phyloP scores from a whole-genome alignment of 768 basidiomycete genomes.

The Lentinus tigrinus region DNA sequence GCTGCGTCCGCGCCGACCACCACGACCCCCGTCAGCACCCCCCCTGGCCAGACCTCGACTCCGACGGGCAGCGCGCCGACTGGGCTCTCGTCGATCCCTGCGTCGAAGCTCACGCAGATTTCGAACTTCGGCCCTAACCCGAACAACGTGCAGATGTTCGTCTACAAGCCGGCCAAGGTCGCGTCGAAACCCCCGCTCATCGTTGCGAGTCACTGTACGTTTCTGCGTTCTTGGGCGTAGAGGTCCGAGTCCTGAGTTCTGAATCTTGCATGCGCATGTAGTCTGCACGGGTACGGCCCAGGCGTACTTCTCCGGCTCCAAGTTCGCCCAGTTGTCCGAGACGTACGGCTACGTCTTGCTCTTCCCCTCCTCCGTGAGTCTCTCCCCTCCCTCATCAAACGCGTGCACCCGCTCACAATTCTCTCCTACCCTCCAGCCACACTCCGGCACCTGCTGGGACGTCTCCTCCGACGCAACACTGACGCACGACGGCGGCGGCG shows the following conservation, averaged over 20 bases:
- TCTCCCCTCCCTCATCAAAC: too few species aligned
- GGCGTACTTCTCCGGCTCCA: conserved; percentile 46
- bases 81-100: conserved; percentile 3
- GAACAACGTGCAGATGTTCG: conserved; percentile 45
- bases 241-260: too few species aligned
- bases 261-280: conserved; percentile 5
- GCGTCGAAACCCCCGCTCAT: conserved; percentile 41
- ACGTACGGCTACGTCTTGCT: conserved; percentile 48
- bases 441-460: conserved; percentile 44
- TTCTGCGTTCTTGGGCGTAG: not conserved
- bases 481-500: conserved; percentile 54
- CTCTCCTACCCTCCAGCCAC: conserved; percentile 2
- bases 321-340: conserved; percentile 50
- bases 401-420: not conserved
- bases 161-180: conserved; percentile 30
- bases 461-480: conserved; percentile 49
- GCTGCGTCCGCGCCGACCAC: not conserved
- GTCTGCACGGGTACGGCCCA: conserved; percentile 34
- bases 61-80: conserved; percentile 3
- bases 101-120: conserved; percentile 25
- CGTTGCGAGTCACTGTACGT: conserved; percentile 38
- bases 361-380: conserved; percentile 29
- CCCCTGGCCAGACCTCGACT: not conserved
- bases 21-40: not conserved
- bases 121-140: conserved; percentile 52